Percentiles rank a stretch among this genome's conserved stretches.
These are phyloP conservation scores for Eudorina sp. DNA, from an alignment of 139 green algal species.

Conservation along the genomic window DNA sequence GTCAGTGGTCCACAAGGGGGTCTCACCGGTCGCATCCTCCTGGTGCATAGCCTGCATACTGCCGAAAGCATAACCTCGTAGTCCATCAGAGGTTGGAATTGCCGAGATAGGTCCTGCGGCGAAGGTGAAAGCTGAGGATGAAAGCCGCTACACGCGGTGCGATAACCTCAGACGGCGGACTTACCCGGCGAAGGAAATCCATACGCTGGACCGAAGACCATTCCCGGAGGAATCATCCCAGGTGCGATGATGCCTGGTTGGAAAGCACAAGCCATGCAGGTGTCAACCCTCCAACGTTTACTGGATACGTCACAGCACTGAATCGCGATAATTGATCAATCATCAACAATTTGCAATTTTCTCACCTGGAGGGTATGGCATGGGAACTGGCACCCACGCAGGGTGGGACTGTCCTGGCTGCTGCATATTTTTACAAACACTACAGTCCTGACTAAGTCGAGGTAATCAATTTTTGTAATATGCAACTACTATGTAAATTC, in stretches of 20 bases:
- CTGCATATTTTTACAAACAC: not conserved
- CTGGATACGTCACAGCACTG: no score
- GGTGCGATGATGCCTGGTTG: slow-evolving; percentile 43
- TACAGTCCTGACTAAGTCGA: not conserved
- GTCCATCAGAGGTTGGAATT: not conserved
- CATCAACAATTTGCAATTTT: no score
- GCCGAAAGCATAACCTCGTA: slow-evolving; percentile 30
- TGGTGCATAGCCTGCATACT: slow-evolving; percentile 10
- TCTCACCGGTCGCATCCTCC: slow-evolving; percentile 33
- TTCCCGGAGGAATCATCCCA: slow-evolving; percentile 26
- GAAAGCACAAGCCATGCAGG: not conserved
- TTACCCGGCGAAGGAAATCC: slow-evolving; percentile 40
- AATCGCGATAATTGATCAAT: no score
- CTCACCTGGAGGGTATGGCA: slow-evolving; percentile 27
- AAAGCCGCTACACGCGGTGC: not conserved
- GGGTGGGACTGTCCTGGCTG: not conserved
- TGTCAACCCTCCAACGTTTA: slow-evolving; percentile 7
- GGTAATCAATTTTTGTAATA: no score
- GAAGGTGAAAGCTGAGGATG: no score
- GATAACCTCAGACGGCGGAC: slow-evolving; percentile 5
- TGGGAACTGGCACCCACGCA: slow-evolving; percentile 18
- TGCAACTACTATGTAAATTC: not conserved
- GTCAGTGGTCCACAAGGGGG: no score
- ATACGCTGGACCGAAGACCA: slow-evolving; percentile 30
- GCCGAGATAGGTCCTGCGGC: slow-evolving; percentile 19